These are phyloP conservation scores for Didymella glomerata DNA, from an alignment of 2,329 filamentous ascomycete species.

Conservation along the genomic window DNA sequence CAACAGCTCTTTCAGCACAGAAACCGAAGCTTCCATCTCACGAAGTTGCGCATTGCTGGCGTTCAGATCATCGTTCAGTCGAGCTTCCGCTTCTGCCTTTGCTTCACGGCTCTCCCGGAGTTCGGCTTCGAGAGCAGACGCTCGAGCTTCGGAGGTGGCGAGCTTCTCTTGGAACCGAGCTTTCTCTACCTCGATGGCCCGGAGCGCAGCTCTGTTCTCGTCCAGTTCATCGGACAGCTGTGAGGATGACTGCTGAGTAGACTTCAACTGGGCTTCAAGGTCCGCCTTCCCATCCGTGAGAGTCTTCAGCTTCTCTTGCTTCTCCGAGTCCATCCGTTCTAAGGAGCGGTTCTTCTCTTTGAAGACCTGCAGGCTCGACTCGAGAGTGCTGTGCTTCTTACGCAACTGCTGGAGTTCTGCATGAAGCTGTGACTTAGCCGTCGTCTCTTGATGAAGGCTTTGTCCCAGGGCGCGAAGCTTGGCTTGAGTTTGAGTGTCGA, in stretches of 20 bases:
- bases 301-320: slow-evolving; percentile 30
- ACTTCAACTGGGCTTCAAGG: slow-evolving; percentile 33
- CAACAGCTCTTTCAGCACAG: slow-evolving; percentile 26
- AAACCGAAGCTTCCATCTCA: slow-evolving; percentile 36
- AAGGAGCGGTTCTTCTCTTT: slow-evolving; percentile 28
- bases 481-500: slow-evolving; percentile 28
- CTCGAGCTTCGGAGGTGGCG: slow-evolving; percentile 31
- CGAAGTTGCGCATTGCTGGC: slow-evolving; percentile 34
- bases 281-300: slow-evolving; percentile 31
- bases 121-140: slow-evolving; percentile 28
- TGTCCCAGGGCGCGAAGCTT: slow-evolving; percentile 32
- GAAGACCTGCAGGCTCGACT: slow-evolving; percentile 26
- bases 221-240: slow-evolving; percentile 35
- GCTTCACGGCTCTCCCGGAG: slow-evolving; percentile 28
- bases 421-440: slow-evolving; percentile 20
- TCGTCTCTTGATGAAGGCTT: slow-evolving; percentile 18
- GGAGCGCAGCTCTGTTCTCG: slow-evolving; percentile 35
- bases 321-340: slow-evolving; percentile 28
- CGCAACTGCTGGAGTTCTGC: slow-evolving; percentile 15
- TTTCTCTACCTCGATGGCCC: slow-evolving; percentile 32
- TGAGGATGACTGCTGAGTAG: slow-evolving; percentile 29
- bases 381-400: slow-evolving; percentile 22
- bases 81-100: slow-evolving; percentile 27
- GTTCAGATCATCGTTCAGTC: slow-evolving; percentile 21
- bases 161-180: slow-evolving; percentile 33